Evolutionary conservation across 352 stramenopile species (phyloP).

Genomic region (Phytophthora multivora): DNA sequence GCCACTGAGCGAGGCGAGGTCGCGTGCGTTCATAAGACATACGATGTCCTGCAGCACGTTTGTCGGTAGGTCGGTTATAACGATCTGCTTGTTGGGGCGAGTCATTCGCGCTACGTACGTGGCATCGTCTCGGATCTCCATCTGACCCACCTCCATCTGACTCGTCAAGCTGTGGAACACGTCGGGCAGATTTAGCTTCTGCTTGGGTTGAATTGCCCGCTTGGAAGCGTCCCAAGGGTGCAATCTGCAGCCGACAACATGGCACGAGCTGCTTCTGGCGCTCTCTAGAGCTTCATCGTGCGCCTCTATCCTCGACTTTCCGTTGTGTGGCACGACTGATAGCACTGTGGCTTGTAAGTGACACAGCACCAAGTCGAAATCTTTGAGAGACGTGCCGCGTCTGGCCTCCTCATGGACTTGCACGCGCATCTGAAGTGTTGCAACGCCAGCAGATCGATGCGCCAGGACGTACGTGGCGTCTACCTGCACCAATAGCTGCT

Average conservation of each 20-base stretch:
- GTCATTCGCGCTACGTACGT: constrained; percentile 66
- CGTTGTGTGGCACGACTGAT: constrained; percentile 32
- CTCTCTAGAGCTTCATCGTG: constrained; percentile 27
- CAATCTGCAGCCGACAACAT: constrained; percentile 69
- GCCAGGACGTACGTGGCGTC: constrained; percentile 54
- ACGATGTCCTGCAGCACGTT: constrained; percentile 63
- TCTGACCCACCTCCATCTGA: constrained; percentile 60
- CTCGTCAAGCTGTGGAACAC: constrained; percentile 72
- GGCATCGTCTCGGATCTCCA: constrained; percentile 69
- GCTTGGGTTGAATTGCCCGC: constrained; percentile 2
- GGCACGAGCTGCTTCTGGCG: constrained; percentile 54
- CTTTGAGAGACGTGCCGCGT: constrained; percentile 37
- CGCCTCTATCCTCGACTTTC: constrained; percentile 14
- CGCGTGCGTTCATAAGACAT: constrained; percentile 60
- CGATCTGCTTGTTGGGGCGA: constrained; percentile 27
- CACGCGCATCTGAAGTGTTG: constrained; percentile 60
- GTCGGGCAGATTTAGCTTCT: constrained; percentile 59
- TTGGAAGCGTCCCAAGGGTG: constrained; percentile 33
- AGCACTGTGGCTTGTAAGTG: constrained; percentile 61
- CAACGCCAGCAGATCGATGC: constrained; percentile 18
- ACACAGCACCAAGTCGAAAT: constrained; percentile 63
- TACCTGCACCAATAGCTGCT: constrained; percentile 42
- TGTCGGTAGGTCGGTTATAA: constrained; percentile 72
- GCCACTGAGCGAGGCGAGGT: constrained; percentile 59
- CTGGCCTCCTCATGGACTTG: constrained; percentile 42